Conservation (phyloP, 441 rosid species). For the Croton laevigatus region DNA sequence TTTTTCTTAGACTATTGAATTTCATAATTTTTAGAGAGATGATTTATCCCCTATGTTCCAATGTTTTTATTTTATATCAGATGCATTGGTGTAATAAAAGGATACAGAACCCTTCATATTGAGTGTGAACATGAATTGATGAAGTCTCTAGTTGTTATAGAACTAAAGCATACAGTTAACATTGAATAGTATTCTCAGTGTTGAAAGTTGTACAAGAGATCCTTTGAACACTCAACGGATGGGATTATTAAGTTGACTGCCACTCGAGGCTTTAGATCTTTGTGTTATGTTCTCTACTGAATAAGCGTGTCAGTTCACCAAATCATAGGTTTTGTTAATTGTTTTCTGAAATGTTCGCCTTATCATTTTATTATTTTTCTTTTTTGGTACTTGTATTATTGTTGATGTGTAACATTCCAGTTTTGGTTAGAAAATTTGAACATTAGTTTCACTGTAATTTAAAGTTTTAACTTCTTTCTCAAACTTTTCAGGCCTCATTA, state of each 20-base stretch:
- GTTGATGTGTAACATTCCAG: background rate
- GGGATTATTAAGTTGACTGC: background rate
- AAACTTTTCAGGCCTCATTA: slow-evolving; percentile 83
- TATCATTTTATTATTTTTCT: background rate
- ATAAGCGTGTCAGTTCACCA: background rate
- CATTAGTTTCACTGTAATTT: slow-evolving; percentile 9
- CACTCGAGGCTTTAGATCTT: background rate
- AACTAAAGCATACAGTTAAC: background rate
- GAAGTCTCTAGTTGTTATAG: background rate
- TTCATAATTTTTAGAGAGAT: background rate
- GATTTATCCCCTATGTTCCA: background rate
- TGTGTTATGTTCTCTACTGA: slow-evolving; percentile 1
- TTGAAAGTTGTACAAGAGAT: background rate
- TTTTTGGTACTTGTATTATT: background rate
- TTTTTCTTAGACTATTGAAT: background rate
- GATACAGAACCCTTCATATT: background rate
- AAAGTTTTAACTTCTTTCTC: slow-evolving; percentile 21
- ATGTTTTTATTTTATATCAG: background rate
- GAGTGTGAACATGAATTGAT: background rate
- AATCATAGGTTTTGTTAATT: background rate
- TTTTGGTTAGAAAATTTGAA: slow-evolving; percentile 6
- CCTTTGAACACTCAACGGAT: background rate
- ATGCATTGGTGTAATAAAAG: background rate
- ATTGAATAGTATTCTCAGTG: background rate
- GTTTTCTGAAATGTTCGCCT: background rate